phyloP scores from a whole-genome alignment of 805 yeast genomes.

The Lachancea meyersii region DNA sequence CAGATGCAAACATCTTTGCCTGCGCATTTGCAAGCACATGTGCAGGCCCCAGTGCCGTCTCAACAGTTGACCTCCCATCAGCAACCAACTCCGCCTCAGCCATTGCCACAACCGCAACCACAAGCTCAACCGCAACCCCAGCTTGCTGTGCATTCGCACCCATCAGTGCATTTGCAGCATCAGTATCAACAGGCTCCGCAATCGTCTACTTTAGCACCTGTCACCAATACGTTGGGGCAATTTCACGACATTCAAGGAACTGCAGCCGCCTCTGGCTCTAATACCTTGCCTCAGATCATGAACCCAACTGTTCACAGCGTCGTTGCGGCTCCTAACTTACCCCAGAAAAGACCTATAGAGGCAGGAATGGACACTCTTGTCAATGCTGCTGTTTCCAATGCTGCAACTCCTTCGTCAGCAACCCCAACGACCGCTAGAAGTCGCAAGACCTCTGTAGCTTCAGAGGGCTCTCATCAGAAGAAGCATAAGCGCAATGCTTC shows the following conservation, averaged over 20 bases:
- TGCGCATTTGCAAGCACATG: conserved; percentile 14
- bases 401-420: conserved; percentile 4
- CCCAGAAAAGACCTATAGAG: conserved; percentile 28
- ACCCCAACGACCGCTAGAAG: not conserved
- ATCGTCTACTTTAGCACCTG: not conserved
- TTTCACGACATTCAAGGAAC: conserved; percentile 1
- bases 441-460: conserved; percentile 1
- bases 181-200: conserved; percentile 1
- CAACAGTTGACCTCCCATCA: conserved; percentile 8
- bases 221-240: conserved; percentile 1
- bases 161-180: conserved; percentile 13
- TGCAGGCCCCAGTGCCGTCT: conserved; percentile 11
- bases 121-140: conserved; percentile 10
- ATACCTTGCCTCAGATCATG: conserved; percentile 6
- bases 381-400: conserved; percentile 17
- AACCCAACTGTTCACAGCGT: conserved; percentile 2
- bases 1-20: conserved; percentile 12
- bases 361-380: conserved; percentile 28
- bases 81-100: conserved; percentile 6
- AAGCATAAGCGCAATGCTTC: conserved; percentile 7
- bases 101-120: conserved; percentile 19
- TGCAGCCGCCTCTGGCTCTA: conserved; percentile 2
- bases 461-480: conserved; percentile 7
- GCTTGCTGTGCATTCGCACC: conserved; percentile 17
- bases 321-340: conserved; percentile 11